Conservation (phyloP, 108 stramenopile species). For the Cyclostephanos tholiformis region DNA sequence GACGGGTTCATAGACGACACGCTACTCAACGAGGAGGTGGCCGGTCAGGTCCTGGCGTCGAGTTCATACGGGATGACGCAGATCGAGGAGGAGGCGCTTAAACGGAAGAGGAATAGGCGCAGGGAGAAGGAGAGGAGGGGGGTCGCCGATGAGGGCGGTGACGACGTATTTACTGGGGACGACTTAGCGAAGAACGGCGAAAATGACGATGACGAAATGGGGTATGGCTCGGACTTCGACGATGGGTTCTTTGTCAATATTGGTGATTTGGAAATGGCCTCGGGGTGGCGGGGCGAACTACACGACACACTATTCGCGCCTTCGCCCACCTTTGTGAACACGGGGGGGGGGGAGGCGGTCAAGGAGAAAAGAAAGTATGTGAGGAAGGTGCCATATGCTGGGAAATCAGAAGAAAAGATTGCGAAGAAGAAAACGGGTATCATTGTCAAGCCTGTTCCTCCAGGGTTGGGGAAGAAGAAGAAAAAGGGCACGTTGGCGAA, state of each 20-base stretch:
- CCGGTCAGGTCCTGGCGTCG: constrained; percentile 76
- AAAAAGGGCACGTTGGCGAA: constrained; percentile 1
- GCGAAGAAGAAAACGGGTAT: constrained; percentile 32
- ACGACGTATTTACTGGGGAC: background rate
- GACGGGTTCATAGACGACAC: constrained; percentile 82
- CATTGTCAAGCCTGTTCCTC: background rate
- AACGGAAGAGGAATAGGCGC: constrained; percentile 11
- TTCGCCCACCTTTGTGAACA: background rate
- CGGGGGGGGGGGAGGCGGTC: constrained; percentile 21
- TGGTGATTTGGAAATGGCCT: constrained; percentile 82
- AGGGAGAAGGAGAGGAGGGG: constrained; percentile 5
- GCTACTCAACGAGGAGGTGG: constrained; percentile 70
- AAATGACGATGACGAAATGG: background rate
- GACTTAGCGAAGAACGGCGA: background rate
- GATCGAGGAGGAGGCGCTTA: constrained; percentile 68
- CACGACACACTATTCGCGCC: constrained; percentile 40
- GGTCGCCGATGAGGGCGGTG: background rate
- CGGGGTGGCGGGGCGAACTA: constrained; percentile 66
- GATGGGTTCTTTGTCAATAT: constrained; percentile 91
- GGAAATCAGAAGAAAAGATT: constrained; percentile 30
- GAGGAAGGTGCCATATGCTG: background rate
- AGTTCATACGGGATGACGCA: constrained; percentile 69
- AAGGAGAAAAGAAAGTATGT: constrained; percentile 37
- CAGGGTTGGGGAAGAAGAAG: constrained; percentile 14
- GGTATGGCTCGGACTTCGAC: constrained; percentile 48